Base-by-base conservation (phyloP, 768 basidiomycete species). In the Russula foetens region DNA sequence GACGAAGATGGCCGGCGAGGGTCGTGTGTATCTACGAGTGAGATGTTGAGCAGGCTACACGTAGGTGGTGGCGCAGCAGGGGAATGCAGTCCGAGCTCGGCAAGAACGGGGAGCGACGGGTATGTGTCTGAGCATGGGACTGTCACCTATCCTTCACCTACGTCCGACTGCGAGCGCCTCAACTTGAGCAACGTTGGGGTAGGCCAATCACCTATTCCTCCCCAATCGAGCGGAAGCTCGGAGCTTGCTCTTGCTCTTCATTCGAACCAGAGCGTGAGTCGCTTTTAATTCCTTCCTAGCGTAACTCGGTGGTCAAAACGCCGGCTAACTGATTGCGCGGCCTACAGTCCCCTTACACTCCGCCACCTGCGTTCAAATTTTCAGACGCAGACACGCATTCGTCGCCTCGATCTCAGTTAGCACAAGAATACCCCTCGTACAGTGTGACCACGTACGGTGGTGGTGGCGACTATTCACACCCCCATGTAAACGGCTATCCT, bases 1-100 rank as follows among this genome's bases (percentile, higher is more conserved):
- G 64, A 64, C 21, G 65, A 52, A 4, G 52, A 58, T 35, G 61
- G 62, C 9, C 63, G 65, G 14, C 63, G 65, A 35, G 59, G 59
- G 21, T 66, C 65, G 21, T 66, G 65, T 49, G 59, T 63, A 28
- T 65, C 63, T 6, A 58, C 65, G 7, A 61, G 53, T 6, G 65
- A 66, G 38, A 51, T 60, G 56, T 44, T 66, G 35, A 52, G 51
- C 23, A 43, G 52, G 26, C 43, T 66, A 35, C 39, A 38, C 29
- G 59, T 66, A 4, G 63, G 52, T 23, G 47, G 52, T 14, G 63
- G 52, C 1, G 31, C 23, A 17, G 31, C 38, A 3, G 58, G 64
- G 19, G 63, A 59, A 4, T 53, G 56, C n/a, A 49, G 45, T 19
- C 26, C 38, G 23, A 58, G 55, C 15, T 47, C 45, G 11, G 7